Percentiles rank a stretch among this genome's conserved stretches.
Conservation (phyloP, 2,329 filamentous ascomycete genomes). For the Pseudocercospora macadamiae region DNA sequence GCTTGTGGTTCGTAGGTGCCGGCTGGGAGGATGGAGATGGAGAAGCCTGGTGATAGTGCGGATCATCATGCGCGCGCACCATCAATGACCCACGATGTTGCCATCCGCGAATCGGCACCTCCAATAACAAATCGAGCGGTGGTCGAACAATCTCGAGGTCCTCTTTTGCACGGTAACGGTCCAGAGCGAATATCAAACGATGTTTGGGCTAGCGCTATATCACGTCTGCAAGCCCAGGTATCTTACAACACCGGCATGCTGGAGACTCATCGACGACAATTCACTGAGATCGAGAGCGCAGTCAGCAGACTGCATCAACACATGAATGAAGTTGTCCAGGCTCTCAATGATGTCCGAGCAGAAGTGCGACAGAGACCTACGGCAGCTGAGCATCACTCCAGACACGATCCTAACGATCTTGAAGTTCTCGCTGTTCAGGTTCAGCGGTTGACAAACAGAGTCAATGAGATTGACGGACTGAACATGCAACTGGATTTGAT, state of each 20-base stretch:
- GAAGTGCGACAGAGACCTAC: slow-evolving; percentile 39
- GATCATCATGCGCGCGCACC: slow-evolving; percentile 23
- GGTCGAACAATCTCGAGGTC: slow-evolving; percentile 20
- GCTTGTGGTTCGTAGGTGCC: neutral
- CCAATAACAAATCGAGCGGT: slow-evolving; percentile 14
- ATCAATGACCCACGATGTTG: slow-evolving; percentile 28
- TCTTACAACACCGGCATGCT: slow-evolving; percentile 49
- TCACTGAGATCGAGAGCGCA: slow-evolving; percentile 46
- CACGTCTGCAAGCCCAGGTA: slow-evolving; percentile 53
- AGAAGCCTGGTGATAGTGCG: slow-evolving; percentile 21
- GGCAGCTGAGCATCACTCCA: slow-evolving; percentile 18
- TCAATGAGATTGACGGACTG: slow-evolving; percentile 51
- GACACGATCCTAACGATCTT: slow-evolving; percentile 42
- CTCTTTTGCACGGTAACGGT: slow-evolving; percentile 13
- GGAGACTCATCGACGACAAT: slow-evolving; percentile 45
- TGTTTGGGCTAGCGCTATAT: slow-evolving; percentile 44
- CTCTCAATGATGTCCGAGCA: slow-evolving; percentile 41
- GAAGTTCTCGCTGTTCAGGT: slow-evolving; percentile 49
- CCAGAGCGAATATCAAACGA: slow-evolving; percentile 29
- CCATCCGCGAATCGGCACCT: slow-evolving; percentile 28
- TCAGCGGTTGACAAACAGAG: slow-evolving; percentile 44
- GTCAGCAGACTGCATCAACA: slow-evolving; percentile 46
- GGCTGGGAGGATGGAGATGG: slow-evolving; percentile 25
- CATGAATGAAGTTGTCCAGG: slow-evolving; percentile 38
- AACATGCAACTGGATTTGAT: slow-evolving; percentile 53